Percentiles rank a stretch among this genome's conserved stretches.
Evolutionary conservation across 345 rosid genomes (phyloP).

Genomic region (Citrus sp.): DNA sequence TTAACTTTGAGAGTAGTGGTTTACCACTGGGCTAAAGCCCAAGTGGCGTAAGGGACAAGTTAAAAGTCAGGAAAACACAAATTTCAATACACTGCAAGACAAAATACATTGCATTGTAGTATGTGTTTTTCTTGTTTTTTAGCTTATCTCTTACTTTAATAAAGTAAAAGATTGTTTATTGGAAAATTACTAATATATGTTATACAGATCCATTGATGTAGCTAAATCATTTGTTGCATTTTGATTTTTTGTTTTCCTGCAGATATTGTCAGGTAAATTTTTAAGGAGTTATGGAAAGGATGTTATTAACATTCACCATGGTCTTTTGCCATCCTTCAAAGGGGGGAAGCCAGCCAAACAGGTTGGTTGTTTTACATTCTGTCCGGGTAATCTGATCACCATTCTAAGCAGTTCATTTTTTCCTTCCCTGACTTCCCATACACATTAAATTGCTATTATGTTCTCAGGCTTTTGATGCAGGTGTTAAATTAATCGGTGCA

Average conservation of each 20-base stretch:
- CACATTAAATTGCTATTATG: constrained; percentile 34
- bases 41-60: too few species aligned
- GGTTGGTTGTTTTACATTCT: constrained; percentile 40
- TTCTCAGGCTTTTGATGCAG: constrained; percentile 93
- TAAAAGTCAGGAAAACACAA: too few species aligned
- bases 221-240: constrained; percentile 6
- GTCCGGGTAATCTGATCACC: constrained; percentile 1
- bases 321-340: constrained; percentile 94
- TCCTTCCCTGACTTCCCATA: constrained; percentile 8
- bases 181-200: background rate
- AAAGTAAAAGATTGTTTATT: too few species aligned
- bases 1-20: too few species aligned
- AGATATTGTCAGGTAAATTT: constrained; percentile 72
- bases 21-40: too few species aligned
- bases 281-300: constrained; percentile 79
- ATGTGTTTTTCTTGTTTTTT: too few species aligned
- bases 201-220: background rate
- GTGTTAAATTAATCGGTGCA: constrained; percentile 95
- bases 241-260: constrained; percentile 9
- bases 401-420: background rate
- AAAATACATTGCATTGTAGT: too few species aligned
- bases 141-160: too few species aligned
- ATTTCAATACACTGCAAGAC: too few species aligned
- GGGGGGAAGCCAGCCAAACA: constrained; percentile 85
- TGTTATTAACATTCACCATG: constrained; percentile 96